These are phyloP conservation scores for Citrus sinensis DNA, from an alignment of 345 rosid species.

Conservation along the genomic window DNA sequence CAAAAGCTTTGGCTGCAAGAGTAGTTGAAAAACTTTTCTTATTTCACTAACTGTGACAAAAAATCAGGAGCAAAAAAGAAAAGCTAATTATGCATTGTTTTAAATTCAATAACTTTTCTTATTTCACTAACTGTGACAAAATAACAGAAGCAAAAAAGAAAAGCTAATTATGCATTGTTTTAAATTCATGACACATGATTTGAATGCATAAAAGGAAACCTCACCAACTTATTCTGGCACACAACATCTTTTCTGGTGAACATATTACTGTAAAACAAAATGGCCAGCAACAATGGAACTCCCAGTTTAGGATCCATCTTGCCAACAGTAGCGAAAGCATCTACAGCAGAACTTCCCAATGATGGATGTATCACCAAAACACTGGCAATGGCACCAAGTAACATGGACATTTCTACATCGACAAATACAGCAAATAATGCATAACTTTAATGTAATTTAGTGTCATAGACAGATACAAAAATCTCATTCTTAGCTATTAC, in stretches of 20 bases:
- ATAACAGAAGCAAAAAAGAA: constrained; percentile 12
- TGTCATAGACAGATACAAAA: background rate
- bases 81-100: constrained; percentile 1
- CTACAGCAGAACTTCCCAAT: constrained; percentile 49
- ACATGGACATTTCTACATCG: constrained; percentile 50
- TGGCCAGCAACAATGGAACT: constrained; percentile 64
- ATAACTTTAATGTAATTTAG: background rate
- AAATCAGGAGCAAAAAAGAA: constrained; percentile 12
- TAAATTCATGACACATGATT: constrained; percentile 10
- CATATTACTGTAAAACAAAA: constrained; percentile 75
- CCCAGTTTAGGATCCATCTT: constrained; percentile 62
- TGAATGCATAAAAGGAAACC: constrained; percentile 22
- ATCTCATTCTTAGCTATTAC: background rate
- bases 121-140: constrained; percentile 6
- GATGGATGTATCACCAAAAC: constrained; percentile 75
- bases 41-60: constrained; percentile 5
- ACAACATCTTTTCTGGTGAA: constrained; percentile 47
- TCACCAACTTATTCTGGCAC: constrained; percentile 55
- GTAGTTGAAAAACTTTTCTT: background rate
- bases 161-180: constrained; percentile 9
- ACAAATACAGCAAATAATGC: constrained; percentile 6
- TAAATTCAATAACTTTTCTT: background rate
- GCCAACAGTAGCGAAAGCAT: constrained; percentile 60
- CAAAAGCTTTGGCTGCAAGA: constrained; percentile 72
- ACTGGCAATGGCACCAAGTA: constrained; percentile 60